Base-by-base conservation (phyloP, 192 early-diverging fungal species). In the Glomus cerebriforme region DNA sequence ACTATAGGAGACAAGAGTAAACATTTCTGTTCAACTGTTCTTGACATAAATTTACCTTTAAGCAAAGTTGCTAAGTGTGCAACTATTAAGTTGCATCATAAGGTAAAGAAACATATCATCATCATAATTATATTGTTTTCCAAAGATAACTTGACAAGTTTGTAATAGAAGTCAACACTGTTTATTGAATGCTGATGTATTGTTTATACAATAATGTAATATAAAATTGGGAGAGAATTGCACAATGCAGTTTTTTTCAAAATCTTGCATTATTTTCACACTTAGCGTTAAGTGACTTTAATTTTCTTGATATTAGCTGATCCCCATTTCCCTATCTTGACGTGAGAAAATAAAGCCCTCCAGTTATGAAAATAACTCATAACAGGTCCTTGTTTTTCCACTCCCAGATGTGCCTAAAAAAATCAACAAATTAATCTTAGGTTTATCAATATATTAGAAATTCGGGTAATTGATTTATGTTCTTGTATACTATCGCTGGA, bases 351-450 rank as follows among this genome's bases (percentile, higher is more conserved):
- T 72, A 72, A 72, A 39, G 15, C 24, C 69, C 69, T 43, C 69
- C 69, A 72, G 2, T n/a, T n/a, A n/a, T n/a, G n/a, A n/a, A n/a
- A 72, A 7, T 54, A 72, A 26, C 43, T 72, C 69, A 72, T 72
- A 72, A 72, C 19, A 72, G 4, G 69, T 72, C 29, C 69, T 72
- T 5, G 43, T 69, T 69, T 69, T 69, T 43, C 8, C 22, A 43
- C 67, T 39, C 49, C 69, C 69, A 17, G 69, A 47, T 49, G 19
- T 72, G 19, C 43, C 69, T 49, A 72, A 22, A n/a, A 72, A 22
- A 72, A 72, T 39, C 5, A 72, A 31, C 24, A 72, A 3, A 5
- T 72, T 72, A 0, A 49, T 72, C 27, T 72, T 72, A 49, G 69
- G 19, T 72, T 54, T 15, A n/a, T 13, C n/a, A 34, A 69, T 69